Evolutionary conservation across 2,329 filamentous ascomycete species (phyloP).

Genomic region (Colletotrichum neosansevieriae): DNA sequence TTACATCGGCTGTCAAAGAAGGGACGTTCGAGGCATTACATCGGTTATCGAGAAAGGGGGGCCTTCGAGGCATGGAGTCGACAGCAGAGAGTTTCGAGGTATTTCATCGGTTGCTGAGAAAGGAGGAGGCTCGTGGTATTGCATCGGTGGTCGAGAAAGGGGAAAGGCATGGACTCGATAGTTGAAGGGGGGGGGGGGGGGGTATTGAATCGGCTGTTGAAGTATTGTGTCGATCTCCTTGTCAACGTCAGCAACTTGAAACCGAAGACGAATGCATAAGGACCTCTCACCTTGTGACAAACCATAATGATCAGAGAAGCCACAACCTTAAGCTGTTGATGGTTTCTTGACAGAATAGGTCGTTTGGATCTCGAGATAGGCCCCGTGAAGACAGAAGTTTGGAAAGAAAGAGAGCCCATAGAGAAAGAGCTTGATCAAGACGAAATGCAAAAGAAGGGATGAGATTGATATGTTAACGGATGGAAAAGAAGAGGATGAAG

Average conservation of each 20-base stretch:
- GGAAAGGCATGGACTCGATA: neutral
- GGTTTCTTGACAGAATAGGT: neutral
- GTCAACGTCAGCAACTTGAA: neutral
- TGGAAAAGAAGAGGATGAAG: neutral
- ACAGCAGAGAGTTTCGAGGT: neutral
- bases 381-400: neutral
- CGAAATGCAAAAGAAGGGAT: neutral
- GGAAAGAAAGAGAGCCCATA: neutral
- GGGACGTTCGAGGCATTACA: neutral
- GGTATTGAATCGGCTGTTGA: neutral
- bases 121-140: neutral
- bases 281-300: neutral
- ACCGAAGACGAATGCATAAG: neutral
- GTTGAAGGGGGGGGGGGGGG: neutral
- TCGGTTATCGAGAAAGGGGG: neutral
- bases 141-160: neutral
- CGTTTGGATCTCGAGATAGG: neutral
- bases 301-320: neutral
- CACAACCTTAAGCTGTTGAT: neutral
- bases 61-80: neutral
- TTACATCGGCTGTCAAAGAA: neutral
- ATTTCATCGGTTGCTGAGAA: neutral
- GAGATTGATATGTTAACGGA: neutral
- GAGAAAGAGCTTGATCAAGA: neutral
- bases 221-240: neutral